Evolutionary conservation across 306 rosid species (phyloP).

Genomic region (Neltuma alba): DNA sequence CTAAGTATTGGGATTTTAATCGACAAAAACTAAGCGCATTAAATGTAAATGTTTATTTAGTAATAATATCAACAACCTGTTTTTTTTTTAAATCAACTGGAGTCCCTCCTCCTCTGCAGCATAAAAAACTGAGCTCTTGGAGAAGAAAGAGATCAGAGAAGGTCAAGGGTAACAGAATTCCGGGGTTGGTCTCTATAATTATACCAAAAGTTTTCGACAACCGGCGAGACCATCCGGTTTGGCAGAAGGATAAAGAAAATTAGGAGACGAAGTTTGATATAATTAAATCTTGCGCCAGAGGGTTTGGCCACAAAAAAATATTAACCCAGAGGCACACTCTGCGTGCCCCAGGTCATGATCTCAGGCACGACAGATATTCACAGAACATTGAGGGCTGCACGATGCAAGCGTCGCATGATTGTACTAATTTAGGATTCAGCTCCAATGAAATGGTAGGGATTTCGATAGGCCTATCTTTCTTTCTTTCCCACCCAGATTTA

Average conservation of each 20-base stretch:
- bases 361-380: not conserved
- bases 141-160: no score
- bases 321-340: not conserved
- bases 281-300: not conserved
- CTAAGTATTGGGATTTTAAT: not conserved
- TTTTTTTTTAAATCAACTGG: no score
- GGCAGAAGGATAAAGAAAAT: constrained; percentile 12
- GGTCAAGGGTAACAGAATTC: constrained; percentile 29
- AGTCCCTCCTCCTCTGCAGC: not conserved
- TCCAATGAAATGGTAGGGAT: no score
- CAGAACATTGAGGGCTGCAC: not conserved
- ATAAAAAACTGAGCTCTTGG: no score
- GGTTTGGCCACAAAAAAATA: no score
- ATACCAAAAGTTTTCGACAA: not conserved
- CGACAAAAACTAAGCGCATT: not conserved
- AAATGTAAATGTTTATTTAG: not conserved
- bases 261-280: not conserved
- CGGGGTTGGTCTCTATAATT: not conserved
- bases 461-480: no score
- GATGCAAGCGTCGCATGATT: not conserved
- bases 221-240: not conserved
- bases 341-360: not conserved
- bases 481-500: not conserved
- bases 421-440: not conserved
- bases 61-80: no score